Evolutionary conservation across 805 yeast genomes (phyloP), one percentile per base, ranked within the genome.

Genomic region (Yarrowia porcina): DNA sequence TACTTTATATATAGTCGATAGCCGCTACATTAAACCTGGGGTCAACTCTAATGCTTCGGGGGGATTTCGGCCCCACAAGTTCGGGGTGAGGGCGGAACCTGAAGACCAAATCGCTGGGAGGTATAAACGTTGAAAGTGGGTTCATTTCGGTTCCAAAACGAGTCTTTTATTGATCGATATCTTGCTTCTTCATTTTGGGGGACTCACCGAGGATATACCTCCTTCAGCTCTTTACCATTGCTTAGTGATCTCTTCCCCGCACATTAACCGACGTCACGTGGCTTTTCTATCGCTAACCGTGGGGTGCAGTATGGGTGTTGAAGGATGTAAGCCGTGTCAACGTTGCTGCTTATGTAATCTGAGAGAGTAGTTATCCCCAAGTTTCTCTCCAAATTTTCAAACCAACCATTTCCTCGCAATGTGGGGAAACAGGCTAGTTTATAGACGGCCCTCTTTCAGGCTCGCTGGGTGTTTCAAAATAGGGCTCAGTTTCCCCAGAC

Each of bases 1-100:
- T 15, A 52, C 59, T 52, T 52, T 52, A 52, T 52, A 52, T 52
- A 52, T 23, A 36, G 44, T 52, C 59, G 59, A 52, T 52, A 52
- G 59, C 59, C 59, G 59, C 33, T 52, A 25, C 57, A 36, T 23
- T 36, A 52, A 52, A 52, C 59, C 59, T 52, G 59, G 59, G 59
- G 59, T 52, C 59, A 52, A 52, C 59, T 52, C 13, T 52, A 52
- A 52, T 23, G 25, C 59, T 52, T 52, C 59, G 59, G 59, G 44
- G 44, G 59, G 59, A 52, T 52, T 23, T 36, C 59, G 59, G 59
- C 59, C 59, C 59, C 59, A 52, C 59, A n/a, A 20, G 44, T 25
- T 52, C 59, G 59, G 59, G 44, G 33, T 36, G 44, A 17, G 32
- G 59, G 35, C 59, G 59, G 59, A 52, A 39, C 44, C 12, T 3